Evolutionary conservation across 2,329 filamentous ascomycete genomes (phyloP).

Genomic region (Passalora sequoiae): DNA sequence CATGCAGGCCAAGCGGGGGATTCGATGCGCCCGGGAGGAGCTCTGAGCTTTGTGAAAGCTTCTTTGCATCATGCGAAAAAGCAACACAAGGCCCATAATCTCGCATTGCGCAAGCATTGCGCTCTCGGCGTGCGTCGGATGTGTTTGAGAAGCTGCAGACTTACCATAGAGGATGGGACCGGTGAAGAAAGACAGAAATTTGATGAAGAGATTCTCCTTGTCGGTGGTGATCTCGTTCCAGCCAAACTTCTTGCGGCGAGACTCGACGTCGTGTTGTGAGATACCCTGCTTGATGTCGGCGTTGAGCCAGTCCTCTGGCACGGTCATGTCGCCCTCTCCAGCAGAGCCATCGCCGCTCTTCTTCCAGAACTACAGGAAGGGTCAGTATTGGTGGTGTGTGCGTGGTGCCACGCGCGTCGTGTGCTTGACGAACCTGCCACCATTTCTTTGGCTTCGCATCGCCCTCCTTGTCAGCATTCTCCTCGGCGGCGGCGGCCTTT

Average conservation of each 20-base stretch:
- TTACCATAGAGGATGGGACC: conserved; percentile 72
- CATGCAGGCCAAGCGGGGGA: conserved; percentile 7
- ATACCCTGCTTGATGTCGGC: conserved; percentile 65
- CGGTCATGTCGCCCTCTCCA: conserved; percentile 35
- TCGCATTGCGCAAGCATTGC: conserved; percentile 23
- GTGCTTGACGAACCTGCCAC: conserved; percentile 46
- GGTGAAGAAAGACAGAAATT: conserved; percentile 71
- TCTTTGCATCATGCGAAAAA: too few species aligned
- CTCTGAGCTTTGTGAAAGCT: too few species aligned
- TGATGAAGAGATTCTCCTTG: conserved; percentile 69
- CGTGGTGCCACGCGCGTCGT: neutral
- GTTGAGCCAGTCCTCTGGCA: conserved; percentile 64
- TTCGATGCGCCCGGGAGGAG: too few species aligned
- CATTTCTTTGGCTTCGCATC: conserved; percentile 49
- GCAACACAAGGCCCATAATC: conserved; percentile 10
- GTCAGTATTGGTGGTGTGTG: conserved; percentile 13
- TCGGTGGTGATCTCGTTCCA: conserved; percentile 69
- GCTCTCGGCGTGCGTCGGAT: conserved; percentile 7
- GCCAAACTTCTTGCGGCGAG: conserved; percentile 60
- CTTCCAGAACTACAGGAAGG: conserved; percentile 48
- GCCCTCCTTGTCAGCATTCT: conserved; percentile 35
- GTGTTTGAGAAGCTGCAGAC: conserved; percentile 25
- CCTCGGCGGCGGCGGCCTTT: conserved; percentile 45
- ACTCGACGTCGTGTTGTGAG: conserved; percentile 54
- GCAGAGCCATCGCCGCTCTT: conserved; percentile 33